These are phyloP conservation scores for Chalciporus chontae DNA, from an alignment of 768 basidiomycete genomes.

Conservation along the genomic window DNA sequence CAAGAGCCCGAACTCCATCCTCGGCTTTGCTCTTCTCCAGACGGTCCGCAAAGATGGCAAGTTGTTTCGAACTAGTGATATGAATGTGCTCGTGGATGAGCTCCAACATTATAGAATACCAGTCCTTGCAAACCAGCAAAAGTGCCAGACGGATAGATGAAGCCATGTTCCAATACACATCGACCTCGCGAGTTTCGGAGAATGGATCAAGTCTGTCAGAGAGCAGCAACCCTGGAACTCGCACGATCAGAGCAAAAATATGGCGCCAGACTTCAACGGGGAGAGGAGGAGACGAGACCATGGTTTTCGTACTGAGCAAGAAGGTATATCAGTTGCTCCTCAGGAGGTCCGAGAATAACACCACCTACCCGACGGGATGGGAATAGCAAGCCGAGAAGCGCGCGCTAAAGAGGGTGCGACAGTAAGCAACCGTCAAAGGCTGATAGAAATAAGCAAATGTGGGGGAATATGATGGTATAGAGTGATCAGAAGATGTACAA, in stretches of 20 bases:
- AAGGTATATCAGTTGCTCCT: slow-evolving; percentile 1
- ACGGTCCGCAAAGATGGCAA: slow-evolving; percentile 31
- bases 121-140: slow-evolving; percentile 36
- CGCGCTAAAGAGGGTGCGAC: background rate
- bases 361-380: slow-evolving; percentile 1
- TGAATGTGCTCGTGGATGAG: slow-evolving; percentile 40
- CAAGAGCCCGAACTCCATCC: slow-evolving; percentile 29
- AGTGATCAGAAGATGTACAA: background rate
- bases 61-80: slow-evolving; percentile 35
- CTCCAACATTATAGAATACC: slow-evolving; percentile 36
- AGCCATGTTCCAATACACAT: slow-evolving; percentile 30
- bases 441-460: background rate
- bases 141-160: slow-evolving; percentile 29
- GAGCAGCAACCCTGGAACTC: slow-evolving; percentile 31
- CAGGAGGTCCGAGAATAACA: background rate
- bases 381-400: background rate
- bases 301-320: slow-evolving; percentile 5
- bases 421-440: background rate
- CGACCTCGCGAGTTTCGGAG: slow-evolving; percentile 28
- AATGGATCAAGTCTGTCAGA: slow-evolving; percentile 41
- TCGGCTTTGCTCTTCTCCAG: slow-evolving; percentile 29
- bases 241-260: slow-evolving; percentile 34
- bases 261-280: slow-evolving; percentile 41
- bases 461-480: background rate
- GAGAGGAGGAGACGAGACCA: slow-evolving; percentile 21